A percentile compares a stretch with the other conserved stretches of the same genome.
Conservation (phyloP, 169 alveolate genomes). For the Cryptosporidium xiaoi region DNA sequence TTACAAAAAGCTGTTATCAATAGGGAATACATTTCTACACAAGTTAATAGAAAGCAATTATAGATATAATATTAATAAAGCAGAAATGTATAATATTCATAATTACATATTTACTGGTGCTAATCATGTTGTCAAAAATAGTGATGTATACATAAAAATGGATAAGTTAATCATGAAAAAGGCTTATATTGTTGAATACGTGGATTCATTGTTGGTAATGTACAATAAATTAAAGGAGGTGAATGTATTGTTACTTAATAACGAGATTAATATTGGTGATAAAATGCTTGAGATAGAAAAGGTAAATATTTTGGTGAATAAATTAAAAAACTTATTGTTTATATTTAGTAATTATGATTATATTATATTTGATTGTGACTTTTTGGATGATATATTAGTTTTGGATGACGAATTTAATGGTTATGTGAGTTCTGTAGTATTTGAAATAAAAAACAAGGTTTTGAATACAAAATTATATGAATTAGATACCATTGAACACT, state of each 20-base stretch:
- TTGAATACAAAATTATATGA: slow-evolving; percentile 2
- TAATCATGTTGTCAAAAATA: background rate
- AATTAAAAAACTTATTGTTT: background rate
- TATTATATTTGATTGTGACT: too few relatives aligned
- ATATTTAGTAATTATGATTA: too few relatives aligned
- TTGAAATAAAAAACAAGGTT: background rate
- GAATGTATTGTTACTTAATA: background rate
- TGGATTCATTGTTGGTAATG: too few relatives aligned
- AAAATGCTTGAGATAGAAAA: background rate
- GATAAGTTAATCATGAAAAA: too few relatives aligned
- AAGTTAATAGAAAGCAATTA: background rate
- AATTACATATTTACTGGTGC: background rate
- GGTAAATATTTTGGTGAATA: background rate
- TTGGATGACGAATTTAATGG: too few relatives aligned
- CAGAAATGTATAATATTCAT: background rate
- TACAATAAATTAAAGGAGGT: too few relatives aligned
- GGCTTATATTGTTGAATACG: too few relatives aligned
- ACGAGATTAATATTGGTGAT: background rate
- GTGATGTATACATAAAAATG: background rate
- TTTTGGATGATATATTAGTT: too few relatives aligned
- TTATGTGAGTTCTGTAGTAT: background rate
- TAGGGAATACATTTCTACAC: slow-evolving; percentile 30
- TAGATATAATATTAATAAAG: background rate
- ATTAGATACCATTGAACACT: background rate
- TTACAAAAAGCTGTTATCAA: slow-evolving; percentile 24